A percentile compares a stretch with the other conserved stretches of the same genome.
Evolutionary conservation across 306 rosid genomes (phyloP).

Genomic region (Rosa rugosa): DNA sequence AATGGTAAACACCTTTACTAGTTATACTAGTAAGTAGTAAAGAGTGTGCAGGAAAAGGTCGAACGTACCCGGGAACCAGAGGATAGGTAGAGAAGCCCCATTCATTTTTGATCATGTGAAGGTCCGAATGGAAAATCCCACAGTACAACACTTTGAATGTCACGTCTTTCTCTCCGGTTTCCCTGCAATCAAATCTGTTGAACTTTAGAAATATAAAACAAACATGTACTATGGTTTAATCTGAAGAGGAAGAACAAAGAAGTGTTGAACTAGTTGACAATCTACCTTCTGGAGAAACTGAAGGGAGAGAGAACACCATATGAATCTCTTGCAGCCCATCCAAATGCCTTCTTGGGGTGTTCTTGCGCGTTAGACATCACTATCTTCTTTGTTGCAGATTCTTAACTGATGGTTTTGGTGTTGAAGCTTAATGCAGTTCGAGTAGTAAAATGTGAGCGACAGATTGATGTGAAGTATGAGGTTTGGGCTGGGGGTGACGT

Average conservation of each 20-base stretch:
- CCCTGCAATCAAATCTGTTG: slow-evolving; percentile 16
- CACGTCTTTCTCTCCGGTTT: slow-evolving; percentile 22
- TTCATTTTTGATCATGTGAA: slow-evolving; percentile 20
- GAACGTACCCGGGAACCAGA: slow-evolving; percentile 11
- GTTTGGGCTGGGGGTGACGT: too few species aligned
- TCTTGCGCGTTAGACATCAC: neutral
- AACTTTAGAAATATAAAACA: neutral
- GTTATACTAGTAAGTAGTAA: too few species aligned
- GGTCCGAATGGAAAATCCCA: slow-evolving; percentile 35
- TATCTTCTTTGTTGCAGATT: too few species aligned
- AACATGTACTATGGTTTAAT: neutral
- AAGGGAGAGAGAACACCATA: slow-evolving; percentile 20
- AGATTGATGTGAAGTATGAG: too few species aligned
- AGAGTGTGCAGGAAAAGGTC: neutral
- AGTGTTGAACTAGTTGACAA: neutral
- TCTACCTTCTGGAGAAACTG: slow-evolving; percentile 14
- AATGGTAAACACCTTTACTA: too few species aligned
- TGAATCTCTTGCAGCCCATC: slow-evolving; percentile 26
- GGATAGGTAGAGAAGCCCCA: slow-evolving; percentile 20
- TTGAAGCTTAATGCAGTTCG: too few species aligned
- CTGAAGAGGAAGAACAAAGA: neutral
- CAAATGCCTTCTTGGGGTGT: slow-evolving; percentile 13
- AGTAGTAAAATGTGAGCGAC: too few species aligned
- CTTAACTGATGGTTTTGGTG: too few species aligned
- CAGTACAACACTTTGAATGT: slow-evolving; percentile 25